Evolutionary conservation across 805 yeast genomes (phyloP), one percentile per base, ranked within the genome.

Genomic region (Zygosaccharomyces pseudorouxii): DNA sequence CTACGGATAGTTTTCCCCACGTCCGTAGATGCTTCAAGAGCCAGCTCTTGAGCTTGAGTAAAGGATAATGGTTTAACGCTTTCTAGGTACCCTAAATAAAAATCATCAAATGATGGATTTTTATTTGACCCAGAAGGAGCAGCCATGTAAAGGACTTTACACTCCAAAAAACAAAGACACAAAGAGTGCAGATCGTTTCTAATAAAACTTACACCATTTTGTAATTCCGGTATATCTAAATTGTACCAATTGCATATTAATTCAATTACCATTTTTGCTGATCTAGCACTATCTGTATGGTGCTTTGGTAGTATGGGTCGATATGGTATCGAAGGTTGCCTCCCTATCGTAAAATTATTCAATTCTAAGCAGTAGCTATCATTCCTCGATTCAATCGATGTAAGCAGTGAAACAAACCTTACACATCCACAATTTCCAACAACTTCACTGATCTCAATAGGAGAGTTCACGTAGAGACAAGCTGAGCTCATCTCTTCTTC

Each of bases 261-360:
- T 11, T 57, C 52, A 5, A 60, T 39, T n/a, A 55, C 55, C 52
- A 60, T 52, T 38, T 47, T 49, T 9, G 62, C 58, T 11, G 58
- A 38, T 18, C 42, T 50, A 29, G 47, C 47, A 5, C 63, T 36
- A 9, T 45, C 43, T 8, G 44, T 35, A 30, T 51, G 55, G 6
- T 50, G 44, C 39, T 53, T 55, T 4, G 45, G 48, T 19, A 61
- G 35, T 33, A 52, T 55, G 9, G 55, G 52, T 19, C 44, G 42
- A 42, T 55, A 55, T 5, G 54, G 54, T 8, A 40, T 12, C 19
- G 38, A 16, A 41, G 51, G 51, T 5, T 38, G 42, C 18, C 27
- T 46, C 5, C 57, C 55, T 5, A 44, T 23, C 16, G 47, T 35
- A 43, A 58, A 60, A 45, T 59, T 55, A 22, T 52, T 48, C 38